These are phyloP conservation scores for Collybia sp. DNA, from an alignment of 768 basidiomycete genomes.

Conservation along the genomic window DNA sequence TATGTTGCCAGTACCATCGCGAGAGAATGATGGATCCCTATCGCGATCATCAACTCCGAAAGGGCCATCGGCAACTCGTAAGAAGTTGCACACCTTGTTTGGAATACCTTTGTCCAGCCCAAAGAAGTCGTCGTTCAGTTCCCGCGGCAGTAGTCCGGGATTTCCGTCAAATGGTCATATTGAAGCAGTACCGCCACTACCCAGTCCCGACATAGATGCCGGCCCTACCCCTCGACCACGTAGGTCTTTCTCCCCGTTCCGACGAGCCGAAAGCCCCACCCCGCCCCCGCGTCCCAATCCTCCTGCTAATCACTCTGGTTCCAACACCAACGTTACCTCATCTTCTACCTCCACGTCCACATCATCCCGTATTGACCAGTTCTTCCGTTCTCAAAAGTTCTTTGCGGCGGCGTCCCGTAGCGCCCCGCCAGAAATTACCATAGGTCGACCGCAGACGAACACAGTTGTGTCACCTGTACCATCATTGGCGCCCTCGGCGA, in stretches of 20 bases:
- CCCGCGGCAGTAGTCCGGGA: conserved; percentile 8
- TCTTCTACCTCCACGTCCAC: conserved; percentile 17
- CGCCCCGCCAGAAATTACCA: too few species aligned
- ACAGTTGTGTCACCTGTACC: neutral
- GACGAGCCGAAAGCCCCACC: conserved; percentile 25
- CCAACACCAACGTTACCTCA: conserved; percentile 19
- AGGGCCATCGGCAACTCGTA: conserved; percentile 26
- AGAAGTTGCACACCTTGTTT: conserved; percentile 42
- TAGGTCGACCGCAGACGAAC: too few species aligned
- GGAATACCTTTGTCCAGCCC: conserved; percentile 33
- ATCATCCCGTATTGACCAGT: neutral
- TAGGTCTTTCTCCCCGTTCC: conserved; percentile 16
- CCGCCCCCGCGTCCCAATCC: conserved; percentile 18
- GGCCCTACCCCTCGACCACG: conserved; percentile 23
- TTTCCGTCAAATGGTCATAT: conserved; percentile 24
- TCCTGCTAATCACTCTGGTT: conserved; percentile 5
- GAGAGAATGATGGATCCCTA: conserved; percentile 7
- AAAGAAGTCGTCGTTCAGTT: conserved; percentile 31
- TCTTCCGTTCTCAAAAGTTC: conserved; percentile 9
- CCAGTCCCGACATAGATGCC: conserved; percentile 12
- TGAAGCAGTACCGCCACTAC: conserved; percentile 11
- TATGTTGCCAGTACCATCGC: conserved; percentile 18
- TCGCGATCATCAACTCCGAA: conserved; percentile 27
- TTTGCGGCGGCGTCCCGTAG: conserved; percentile 5
- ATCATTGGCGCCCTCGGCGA: conserved; percentile 11